Evolutionary conservation across 192 early-diverging fungal species (phyloP), one percentile per base, ranked within the genome.

Genomic region (Backusella tuberculispora): DNA sequence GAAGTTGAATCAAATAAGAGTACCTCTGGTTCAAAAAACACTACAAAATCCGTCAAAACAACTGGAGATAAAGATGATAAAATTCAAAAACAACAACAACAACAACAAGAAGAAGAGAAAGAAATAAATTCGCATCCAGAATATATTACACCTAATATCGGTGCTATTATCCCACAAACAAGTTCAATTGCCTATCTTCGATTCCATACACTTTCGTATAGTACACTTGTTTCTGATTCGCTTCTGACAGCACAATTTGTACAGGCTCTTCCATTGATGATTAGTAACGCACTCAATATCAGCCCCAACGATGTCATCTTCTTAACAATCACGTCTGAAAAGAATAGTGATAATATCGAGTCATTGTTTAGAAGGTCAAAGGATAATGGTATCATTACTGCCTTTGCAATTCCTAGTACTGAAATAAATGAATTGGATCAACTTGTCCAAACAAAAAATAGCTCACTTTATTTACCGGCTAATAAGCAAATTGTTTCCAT

Each of bases 161-260:
- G 67, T 66, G 69, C 53, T 0, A 75, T 72, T n/a, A 72, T 79
- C 34, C 78, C 78, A 34, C 40, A 63, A 42, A 64, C 37, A 13
- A 69, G 56, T 19, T 17, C 37, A 6, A 40, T 66, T 13, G 74
- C 69, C 2, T 56, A 64, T 45, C 65, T 80, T 47, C 75, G 72
- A 17, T 76, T 80, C 48, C 67, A 80, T 13, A 38, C 46, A 5
- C 37, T 80, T 15, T 78, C 76, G 7, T 82, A 76, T 44, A 24
- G 26, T 24, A 66, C 70, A 53, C 67, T 82, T 71, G 74, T 82
- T 1, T 10, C 13, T 37, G 67, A 82, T 14, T 44, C 71, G 13
- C 50, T 82, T 9, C 41, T 76, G 42, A 71, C 81, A 1, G 74
- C 81, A 29, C 60, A 76, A 37, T 73, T 82, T 24, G 71, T 78